Evolutionary conservation across 2,329 filamentous ascomycete genomes (phyloP).

Genomic region (Claviceps maximensis): DNA sequence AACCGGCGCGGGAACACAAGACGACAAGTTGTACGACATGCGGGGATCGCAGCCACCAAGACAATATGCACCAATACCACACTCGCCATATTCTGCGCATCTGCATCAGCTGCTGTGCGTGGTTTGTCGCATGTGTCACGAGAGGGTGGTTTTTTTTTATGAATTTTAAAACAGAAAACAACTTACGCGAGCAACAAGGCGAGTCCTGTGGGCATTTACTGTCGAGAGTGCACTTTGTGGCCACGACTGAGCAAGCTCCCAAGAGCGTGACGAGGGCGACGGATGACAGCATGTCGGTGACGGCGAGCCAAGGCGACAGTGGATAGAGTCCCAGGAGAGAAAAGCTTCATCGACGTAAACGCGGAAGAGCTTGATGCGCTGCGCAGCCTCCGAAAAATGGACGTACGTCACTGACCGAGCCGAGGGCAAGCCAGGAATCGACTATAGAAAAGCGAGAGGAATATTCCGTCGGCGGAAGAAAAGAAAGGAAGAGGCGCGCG

Average conservation of each 20-base stretch:
- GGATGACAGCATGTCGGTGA: constrained; percentile 19
- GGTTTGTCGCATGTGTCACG: background rate
- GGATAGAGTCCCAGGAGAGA: too few species aligned
- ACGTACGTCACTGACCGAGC: too few species aligned
- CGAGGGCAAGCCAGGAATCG: too few species aligned
- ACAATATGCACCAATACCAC: constrained; percentile 88
- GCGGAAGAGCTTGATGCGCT: too few species aligned
- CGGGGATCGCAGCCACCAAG: constrained; percentile 88
- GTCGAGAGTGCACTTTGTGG: constrained; percentile 30
- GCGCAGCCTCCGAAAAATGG: too few species aligned
- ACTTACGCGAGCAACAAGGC: constrained; percentile 74
- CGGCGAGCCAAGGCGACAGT: too few species aligned
- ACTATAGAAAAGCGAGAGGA: too few species aligned
- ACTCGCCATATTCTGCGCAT: constrained; percentile 70
- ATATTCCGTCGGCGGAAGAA: too few species aligned
- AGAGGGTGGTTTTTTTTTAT: background rate
- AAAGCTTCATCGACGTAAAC: too few species aligned
- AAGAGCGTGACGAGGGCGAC: constrained; percentile 19
- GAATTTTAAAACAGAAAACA: background rate
- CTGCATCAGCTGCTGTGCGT: constrained; percentile 8
- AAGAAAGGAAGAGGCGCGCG: too few species aligned
- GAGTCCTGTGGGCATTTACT: constrained; percentile 55
- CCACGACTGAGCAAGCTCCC: constrained; percentile 18
- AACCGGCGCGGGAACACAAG: constrained; percentile 72
- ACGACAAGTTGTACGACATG: constrained; percentile 68